A percentile compares a stretch with the other conserved stretches of the same genome.
phyloP scores from a whole-genome alignment of 495 filamentous ascomycete species.

The Penicillium maclennaniae region DNA sequence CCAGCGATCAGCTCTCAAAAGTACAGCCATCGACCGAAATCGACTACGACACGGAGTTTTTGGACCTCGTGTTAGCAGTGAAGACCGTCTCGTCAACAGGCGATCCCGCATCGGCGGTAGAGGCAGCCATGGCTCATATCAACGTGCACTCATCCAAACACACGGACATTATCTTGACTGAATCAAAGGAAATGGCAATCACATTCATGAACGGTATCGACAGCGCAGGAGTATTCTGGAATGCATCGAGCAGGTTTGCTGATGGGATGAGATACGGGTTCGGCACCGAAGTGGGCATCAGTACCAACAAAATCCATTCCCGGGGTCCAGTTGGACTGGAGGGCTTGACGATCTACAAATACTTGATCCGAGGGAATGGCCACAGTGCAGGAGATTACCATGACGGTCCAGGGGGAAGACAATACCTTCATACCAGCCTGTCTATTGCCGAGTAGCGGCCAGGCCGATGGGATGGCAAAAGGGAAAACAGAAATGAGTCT shows the following conservation, averaged over 20 bases:
- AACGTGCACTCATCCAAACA: conserved; percentile 90
- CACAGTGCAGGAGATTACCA: conserved; percentile 73
- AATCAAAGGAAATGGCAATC: conserved; percentile 59
- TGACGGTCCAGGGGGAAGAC: conserved; percentile 55
- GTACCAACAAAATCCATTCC: conserved; percentile 97
- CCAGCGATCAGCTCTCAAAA: conserved; percentile 31
- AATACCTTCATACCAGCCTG: conserved; percentile 32
- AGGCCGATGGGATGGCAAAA: neutral
- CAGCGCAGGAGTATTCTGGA: conserved; percentile 94
- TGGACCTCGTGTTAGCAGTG: conserved; percentile 78
- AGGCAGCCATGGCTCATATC: conserved; percentile 80
- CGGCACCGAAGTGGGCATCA: conserved; percentile 96
- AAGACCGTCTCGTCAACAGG: conserved; percentile 59
- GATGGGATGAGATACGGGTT: conserved; percentile 97
- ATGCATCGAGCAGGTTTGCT: conserved; percentile 88
- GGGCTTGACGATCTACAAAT: conserved; percentile 95
- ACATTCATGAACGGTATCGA: conserved; percentile 80
- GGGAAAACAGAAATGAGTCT: neutral
- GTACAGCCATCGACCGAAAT: conserved; percentile 60
- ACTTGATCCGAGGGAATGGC: conserved; percentile 75
- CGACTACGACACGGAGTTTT: conserved; percentile 88
- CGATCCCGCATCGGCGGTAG: conserved; percentile 38
- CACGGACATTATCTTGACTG: conserved; percentile 86
- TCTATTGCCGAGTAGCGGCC: conserved; percentile 5
- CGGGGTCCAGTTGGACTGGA: conserved; percentile 91